Evolutionary conservation across 1,284 basidiomycete species (phyloP), one percentile per base, ranked within the genome.

Genomic region (Ceratobasidium sp.): DNA sequence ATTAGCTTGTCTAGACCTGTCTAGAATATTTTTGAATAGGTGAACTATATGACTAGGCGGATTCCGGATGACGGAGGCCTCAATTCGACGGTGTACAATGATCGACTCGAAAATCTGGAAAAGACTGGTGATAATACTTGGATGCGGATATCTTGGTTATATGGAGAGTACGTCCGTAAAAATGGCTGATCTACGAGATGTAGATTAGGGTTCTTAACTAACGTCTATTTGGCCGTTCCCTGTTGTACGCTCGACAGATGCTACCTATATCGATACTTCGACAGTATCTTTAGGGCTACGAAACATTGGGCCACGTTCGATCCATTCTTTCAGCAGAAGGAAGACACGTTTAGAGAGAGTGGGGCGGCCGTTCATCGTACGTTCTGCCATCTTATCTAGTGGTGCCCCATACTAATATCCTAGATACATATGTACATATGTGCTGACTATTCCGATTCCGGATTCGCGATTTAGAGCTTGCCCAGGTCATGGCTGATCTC

Each of bases 101-200:
- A 84, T 0, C 91, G 94, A 77, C 85, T 98, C 14, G 83, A 83
- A 1, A 81, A 82, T 0, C 85, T 93, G 1, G 83, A 82, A 0
- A 80, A 84, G 14, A 82, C 85, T 1, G 84, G 86, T 1, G 87
- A 89, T 76, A 87, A 91, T 78, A 93, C 91, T 0, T 99, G 97
- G 97, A 96, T 96, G 81, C 92, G 89, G 1, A 90, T 94, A 8
- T 93, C 96, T 3, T 99, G 97, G 96, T 87, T 99, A 15, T 98
- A 89, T 81, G 94, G 96, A 75, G 97, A 99, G 90, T 98, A 85
- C 79, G 89, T 82, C 75, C 29, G 19, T n/a, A n/a, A n/a, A n/a
- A 14, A 9, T 9, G 36, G 41, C n/a, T 15, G 0, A 24, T 9
- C 33, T 48, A 31, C 29, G 45, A 27, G 5, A 45, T 11, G 4